These are phyloP conservation scores for Cutaneotrichosporon spelunceum DNA, from an alignment of 1,284 basidiomycete genomes.

Conservation along the genomic window DNA sequence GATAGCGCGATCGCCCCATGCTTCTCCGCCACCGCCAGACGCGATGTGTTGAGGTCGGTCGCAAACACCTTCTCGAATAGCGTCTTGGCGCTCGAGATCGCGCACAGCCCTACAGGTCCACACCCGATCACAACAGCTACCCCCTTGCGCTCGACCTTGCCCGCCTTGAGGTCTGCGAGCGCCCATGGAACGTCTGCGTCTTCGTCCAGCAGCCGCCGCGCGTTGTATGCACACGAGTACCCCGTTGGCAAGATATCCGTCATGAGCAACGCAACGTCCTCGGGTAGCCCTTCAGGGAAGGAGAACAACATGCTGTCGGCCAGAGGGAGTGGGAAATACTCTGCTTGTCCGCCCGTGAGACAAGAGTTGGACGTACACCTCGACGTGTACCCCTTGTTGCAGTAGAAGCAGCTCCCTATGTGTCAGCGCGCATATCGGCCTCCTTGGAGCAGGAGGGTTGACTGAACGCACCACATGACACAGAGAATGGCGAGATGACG, in stretches of 20 bases:
- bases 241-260: conserved; percentile 54
- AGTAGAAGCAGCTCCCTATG: conserved; percentile 55
- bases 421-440: background rate
- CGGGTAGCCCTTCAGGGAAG: conserved; percentile 44
- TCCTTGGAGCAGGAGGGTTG: too few species aligned
- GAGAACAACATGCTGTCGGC: conserved; percentile 52
- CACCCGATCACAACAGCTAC: conserved; percentile 52
- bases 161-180: conserved; percentile 31
- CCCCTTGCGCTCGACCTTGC: conserved; percentile 35
- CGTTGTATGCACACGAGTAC: conserved; percentile 52
- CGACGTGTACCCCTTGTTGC: conserved; percentile 69
- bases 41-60: conserved; percentile 33
- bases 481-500: conserved; percentile 82
- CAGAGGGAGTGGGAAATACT: conserved; percentile 72
- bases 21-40: conserved; percentile 34
- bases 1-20: conserved; percentile 50
- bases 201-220: conserved; percentile 41
- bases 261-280: conserved; percentile 52
- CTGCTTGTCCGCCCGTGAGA: conserved; percentile 79
- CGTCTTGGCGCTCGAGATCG: conserved; percentile 50
- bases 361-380: conserved; percentile 66
- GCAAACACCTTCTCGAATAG: conserved; percentile 48
- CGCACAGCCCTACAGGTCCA: conserved; percentile 53
- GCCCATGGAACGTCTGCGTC: conserved; percentile 24
- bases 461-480: conserved; percentile 69